phyloP scores from a whole-genome alignment of 495 filamentous ascomycete genomes.

The Talaromyces proteolyticus region DNA sequence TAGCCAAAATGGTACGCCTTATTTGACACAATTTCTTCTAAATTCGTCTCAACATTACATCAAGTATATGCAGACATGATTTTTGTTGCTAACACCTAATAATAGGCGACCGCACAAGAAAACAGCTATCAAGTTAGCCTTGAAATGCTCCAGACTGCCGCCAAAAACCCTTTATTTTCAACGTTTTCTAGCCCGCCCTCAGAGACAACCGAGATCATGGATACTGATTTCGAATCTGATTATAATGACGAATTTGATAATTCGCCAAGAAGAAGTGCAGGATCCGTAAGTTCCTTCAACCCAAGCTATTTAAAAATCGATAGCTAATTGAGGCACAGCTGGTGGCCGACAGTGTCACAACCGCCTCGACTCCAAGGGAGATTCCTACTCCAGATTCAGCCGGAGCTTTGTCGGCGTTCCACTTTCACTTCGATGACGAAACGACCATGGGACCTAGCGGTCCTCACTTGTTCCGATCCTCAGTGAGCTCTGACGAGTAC shows the following conservation, averaged over 20 bases:
- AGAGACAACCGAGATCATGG: slow-evolving; percentile 63
- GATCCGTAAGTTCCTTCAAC: slow-evolving; percentile 50
- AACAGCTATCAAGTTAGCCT: neutral
- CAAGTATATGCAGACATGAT: too few relatives aligned
- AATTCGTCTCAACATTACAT: too few relatives aligned
- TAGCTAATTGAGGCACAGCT: slow-evolving; percentile 6
- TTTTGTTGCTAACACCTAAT: neutral
- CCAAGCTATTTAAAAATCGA: neutral
- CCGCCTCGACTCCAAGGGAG: slow-evolving; percentile 11
- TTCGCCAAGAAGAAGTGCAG: slow-evolving; percentile 58
- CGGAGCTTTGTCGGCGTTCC: slow-evolving; percentile 21
- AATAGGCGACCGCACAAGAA: neutral
- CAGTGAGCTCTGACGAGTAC: slow-evolving; percentile 20
- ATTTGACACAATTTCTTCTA: neutral
- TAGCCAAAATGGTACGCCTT: slow-evolving; percentile 1
- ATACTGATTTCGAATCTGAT: slow-evolving; percentile 68
- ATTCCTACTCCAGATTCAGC: slow-evolving; percentile 11
- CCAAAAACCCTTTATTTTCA: neutral
- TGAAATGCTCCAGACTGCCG: neutral
- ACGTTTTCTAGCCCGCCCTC: slow-evolving; percentile 29
- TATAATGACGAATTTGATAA: slow-evolving; percentile 42
- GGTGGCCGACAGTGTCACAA: slow-evolving; percentile 11
- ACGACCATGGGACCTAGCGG: slow-evolving; percentile 60
- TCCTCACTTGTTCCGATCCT: slow-evolving; percentile 79
- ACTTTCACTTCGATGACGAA: slow-evolving; percentile 39